These are phyloP conservation scores for Aspergillus heteromorphus DNA, from an alignment of 495 filamentous ascomycete species.

Conservation along the genomic window DNA sequence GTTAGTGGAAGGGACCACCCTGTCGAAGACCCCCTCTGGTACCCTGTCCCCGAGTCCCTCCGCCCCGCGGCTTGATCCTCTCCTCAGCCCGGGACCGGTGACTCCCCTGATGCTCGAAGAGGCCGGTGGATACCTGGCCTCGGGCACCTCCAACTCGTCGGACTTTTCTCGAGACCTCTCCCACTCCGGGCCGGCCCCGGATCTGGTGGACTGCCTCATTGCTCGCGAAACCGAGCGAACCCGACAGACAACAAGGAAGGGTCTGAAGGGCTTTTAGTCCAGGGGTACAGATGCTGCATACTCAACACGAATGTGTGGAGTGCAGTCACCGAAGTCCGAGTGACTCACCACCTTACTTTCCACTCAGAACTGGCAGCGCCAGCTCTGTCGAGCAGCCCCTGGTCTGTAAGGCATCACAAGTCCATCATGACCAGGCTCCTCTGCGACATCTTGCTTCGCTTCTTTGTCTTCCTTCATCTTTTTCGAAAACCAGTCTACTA, in stretches of 20 bases:
- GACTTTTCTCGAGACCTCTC: slow-evolving; percentile 19
- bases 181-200: slow-evolving; percentile 22
- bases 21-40: slow-evolving; percentile 23
- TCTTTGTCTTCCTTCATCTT: background rate
- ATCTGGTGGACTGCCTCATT: slow-evolving; percentile 35
- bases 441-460: background rate
- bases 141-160: slow-evolving; percentile 25
- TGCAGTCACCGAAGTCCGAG: no score
- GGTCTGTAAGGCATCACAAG: no score
- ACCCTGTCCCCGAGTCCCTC: slow-evolving; percentile 40
- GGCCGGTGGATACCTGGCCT: slow-evolving; percentile 47
- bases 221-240: slow-evolving; percentile 35
- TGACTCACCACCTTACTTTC: no score
- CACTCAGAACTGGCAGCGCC: no score
- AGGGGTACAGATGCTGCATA: background rate
- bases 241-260: slow-evolving; percentile 29
- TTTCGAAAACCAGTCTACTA: background rate
- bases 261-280: slow-evolving; percentile 27
- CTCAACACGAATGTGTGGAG: background rate
- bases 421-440: no score
- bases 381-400: no score
- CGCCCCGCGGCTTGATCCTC: slow-evolving; percentile 60
- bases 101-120: slow-evolving; percentile 70
- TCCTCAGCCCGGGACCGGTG: slow-evolving; percentile 71
- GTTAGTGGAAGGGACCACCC: slow-evolving; percentile 22